These are phyloP conservation scores for Tulasnella sp. DNA, from an alignment of 768 basidiomycete genomes.

Conservation along the genomic window DNA sequence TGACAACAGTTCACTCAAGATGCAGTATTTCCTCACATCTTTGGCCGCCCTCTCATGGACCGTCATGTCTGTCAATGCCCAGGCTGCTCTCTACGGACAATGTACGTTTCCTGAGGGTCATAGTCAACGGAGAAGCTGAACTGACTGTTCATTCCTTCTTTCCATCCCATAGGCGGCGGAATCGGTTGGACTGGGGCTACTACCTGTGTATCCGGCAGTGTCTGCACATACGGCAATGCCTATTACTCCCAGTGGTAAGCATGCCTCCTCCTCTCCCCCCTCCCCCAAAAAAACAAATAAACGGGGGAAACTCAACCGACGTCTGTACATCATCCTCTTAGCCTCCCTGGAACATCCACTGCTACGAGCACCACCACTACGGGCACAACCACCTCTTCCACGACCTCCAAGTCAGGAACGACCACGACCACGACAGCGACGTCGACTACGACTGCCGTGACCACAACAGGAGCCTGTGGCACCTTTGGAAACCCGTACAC, in stretches of 20 bases:
- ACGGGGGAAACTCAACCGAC: background rate
- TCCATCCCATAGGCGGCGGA: background rate
- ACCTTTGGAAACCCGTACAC: constrained; percentile 40
- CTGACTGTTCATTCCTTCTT: background rate
- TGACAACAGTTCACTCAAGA: background rate
- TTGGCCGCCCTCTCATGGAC: constrained; percentile 8
- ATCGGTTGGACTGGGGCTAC: background rate
- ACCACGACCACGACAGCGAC: constrained; percentile 14
- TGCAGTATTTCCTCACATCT: constrained; percentile 9
- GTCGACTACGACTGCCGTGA: constrained; percentile 6
- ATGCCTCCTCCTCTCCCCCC: no score
- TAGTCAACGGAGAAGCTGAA: no score
- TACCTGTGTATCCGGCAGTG: constrained; percentile 17
- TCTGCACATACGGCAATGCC: constrained; percentile 17
- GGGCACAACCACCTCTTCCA: constrained; percentile 13
- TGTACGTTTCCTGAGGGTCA: background rate
- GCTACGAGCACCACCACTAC: background rate
- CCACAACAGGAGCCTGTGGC: background rate
- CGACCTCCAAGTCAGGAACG: constrained; percentile 18
- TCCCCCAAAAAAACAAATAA: no score
- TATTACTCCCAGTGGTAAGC: constrained; percentile 19
- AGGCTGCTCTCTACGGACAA: background rate
- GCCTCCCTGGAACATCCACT: background rate
- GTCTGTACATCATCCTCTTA: background rate
- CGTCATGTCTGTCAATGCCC: constrained; percentile 3